Evolutionary conservation across 208 protist genomes (phyloP).

Genomic region (Crithidia bombi): DNA sequence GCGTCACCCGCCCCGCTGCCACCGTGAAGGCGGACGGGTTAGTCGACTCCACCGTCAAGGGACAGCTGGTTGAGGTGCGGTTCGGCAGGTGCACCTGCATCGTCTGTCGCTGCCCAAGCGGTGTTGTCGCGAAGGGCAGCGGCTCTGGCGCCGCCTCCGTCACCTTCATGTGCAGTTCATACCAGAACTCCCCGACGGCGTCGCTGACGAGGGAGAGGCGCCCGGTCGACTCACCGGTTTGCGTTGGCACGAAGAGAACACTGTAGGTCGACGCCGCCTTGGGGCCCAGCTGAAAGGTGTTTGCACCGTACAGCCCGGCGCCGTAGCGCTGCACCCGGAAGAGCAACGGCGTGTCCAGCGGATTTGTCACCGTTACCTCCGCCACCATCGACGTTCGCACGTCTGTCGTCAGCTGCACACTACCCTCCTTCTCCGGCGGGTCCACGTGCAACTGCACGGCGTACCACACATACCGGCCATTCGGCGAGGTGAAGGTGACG

Average conservation of each 20-base stretch:
- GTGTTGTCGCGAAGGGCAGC: constrained; percentile 66
- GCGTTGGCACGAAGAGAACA: constrained; percentile 86
- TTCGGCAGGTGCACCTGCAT: constrained; percentile 82
- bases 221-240: constrained; percentile 69
- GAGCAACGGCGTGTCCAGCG: constrained; percentile 59
- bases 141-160: constrained; percentile 71
- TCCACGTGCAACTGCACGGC: constrained; percentile 79
- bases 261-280: constrained; percentile 61
- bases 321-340: constrained; percentile 86
- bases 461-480: constrained; percentile 93
- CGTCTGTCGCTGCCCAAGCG: constrained; percentile 66
- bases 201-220: constrained; percentile 89
- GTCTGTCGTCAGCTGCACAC: constrained; percentile 77
- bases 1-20: constrained; percentile 36
- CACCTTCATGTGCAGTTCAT: constrained; percentile 84
- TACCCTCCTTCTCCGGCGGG: constrained; percentile 88
- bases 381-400: constrained; percentile 85
- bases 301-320: constrained; percentile 78
- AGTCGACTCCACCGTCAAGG: constrained; percentile 62
- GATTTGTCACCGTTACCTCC: constrained; percentile 89
- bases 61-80: constrained; percentile 51
- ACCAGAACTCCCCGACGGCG: constrained; percentile 95
- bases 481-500: constrained; percentile 73
- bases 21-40: constrained; percentile 75
- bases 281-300: constrained; percentile 62